phyloP scores from a whole-genome alignment of 495 filamentous ascomycete species.

The Physcia stellaris region DNA sequence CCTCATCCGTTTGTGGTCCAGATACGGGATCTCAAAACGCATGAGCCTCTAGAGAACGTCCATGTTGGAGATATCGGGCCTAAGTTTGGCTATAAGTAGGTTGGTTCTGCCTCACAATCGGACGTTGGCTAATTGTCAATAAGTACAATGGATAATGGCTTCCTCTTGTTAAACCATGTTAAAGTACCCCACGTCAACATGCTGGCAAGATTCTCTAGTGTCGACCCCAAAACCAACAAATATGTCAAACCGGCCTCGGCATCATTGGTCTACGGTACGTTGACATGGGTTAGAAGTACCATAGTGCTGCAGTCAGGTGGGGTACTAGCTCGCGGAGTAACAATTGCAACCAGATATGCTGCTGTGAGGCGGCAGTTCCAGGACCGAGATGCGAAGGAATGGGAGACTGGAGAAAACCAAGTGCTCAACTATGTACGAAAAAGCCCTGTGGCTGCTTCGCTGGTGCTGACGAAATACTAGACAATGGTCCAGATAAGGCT shows the following conservation, averaged over 20 bases:
- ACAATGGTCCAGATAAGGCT: constrained; percentile 64
- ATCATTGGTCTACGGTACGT: constrained; percentile 54
- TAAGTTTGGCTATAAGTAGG: constrained; percentile 60
- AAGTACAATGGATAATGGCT: constrained; percentile 69
- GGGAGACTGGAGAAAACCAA: constrained; percentile 45
- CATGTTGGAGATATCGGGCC: constrained; percentile 64
- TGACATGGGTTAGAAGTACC: constrained; percentile 58
- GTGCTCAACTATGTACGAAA: constrained; percentile 65
- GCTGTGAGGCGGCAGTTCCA: constrained; percentile 58
- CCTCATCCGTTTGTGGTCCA: constrained; percentile 69
- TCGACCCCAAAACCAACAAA: constrained; percentile 46
- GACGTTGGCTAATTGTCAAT: no score
- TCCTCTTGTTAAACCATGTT: constrained; percentile 55
- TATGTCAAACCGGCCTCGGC: constrained; percentile 51
- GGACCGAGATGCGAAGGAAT: constrained; percentile 44
- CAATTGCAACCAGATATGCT: constrained; percentile 58
- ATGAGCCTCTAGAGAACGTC: constrained; percentile 54
- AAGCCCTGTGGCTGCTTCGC: no score
- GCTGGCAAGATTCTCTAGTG: constrained; percentile 48
- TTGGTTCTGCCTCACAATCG: no score
- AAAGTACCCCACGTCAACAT: constrained; percentile 57
- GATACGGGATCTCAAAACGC: constrained; percentile 54
- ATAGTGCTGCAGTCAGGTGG: constrained; percentile 55
- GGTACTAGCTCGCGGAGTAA: constrained; percentile 58
- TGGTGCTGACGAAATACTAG: no score